Evolutionary conservation across 306 rosid species (phyloP).

Genomic region (Canavalia gladiata): DNA sequence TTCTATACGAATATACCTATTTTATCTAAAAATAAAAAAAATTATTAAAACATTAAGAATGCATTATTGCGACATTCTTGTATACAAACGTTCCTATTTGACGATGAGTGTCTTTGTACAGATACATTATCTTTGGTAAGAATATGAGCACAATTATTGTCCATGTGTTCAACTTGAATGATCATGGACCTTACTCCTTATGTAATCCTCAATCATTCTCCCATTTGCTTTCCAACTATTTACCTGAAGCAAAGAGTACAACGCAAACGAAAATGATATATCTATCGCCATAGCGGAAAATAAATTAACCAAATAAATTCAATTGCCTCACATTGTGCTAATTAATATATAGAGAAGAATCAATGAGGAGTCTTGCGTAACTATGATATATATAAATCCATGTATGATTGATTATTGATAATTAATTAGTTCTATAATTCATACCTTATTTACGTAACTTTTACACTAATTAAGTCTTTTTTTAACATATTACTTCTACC

Average conservation of each 20-base stretch:
- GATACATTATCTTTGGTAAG: neutral
- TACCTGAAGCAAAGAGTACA: neutral
- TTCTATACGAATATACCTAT: too few species aligned
- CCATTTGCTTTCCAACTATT: neutral
- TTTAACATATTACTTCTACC: neutral
- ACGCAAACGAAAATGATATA: neutral
- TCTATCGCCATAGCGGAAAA: neutral
- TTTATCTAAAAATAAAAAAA: neutral
- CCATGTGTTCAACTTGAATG: neutral
- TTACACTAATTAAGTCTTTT: neutral
- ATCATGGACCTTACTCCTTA: neutral
- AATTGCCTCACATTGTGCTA: neutral
- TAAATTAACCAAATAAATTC: neutral
- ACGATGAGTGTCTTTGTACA: neutral
- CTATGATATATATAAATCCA: neutral
- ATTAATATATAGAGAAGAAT: neutral
- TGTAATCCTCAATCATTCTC: neutral
- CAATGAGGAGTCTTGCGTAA: neutral
- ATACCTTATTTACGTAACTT: too few species aligned
- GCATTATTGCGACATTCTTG: neutral
- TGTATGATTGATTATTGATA: neutral
- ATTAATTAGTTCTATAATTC: neutral
- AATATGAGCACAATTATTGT: slow-evolving; percentile 4
- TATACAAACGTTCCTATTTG: neutral
- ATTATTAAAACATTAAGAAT: neutral